Evolutionary conservation across 73 alveolate genomes (phyloP).

Genomic region (Diophrys appendiculata): DNA sequence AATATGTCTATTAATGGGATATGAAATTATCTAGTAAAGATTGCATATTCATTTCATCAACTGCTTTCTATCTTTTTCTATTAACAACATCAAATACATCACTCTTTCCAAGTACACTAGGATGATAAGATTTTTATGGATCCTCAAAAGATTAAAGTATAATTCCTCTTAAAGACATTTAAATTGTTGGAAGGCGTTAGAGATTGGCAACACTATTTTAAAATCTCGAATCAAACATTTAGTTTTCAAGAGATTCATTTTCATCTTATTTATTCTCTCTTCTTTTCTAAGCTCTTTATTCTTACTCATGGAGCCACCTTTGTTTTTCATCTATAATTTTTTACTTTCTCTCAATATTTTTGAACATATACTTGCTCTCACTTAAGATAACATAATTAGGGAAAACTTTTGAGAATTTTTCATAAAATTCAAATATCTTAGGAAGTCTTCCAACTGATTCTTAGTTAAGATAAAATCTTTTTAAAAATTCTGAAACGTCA

Average conservation of each 20-base stretch:
- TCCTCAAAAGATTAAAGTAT: too few species aligned
- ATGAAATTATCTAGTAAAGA: too few species aligned
- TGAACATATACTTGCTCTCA: slow-evolving; percentile 77
- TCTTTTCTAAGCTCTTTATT: slow-evolving; percentile 2
- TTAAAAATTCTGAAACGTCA: slow-evolving; percentile 49
- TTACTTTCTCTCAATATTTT: slow-evolving; percentile 80
- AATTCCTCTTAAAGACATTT: too few species aligned
- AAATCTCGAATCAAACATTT: slow-evolving; percentile 10
- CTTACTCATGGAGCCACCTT: slow-evolving; percentile 17
- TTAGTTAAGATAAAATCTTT: slow-evolving; percentile 57
- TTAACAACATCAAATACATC: too few species aligned
- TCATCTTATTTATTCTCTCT: not conserved
- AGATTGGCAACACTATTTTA: not conserved
- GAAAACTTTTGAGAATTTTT: slow-evolving; percentile 76
- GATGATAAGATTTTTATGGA: too few species aligned
- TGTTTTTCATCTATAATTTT: slow-evolving; percentile 69
- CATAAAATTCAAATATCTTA: slow-evolving; percentile 71
- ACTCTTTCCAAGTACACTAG: too few species aligned
- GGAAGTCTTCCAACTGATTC: slow-evolving; percentile 38
- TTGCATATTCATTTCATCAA: too few species aligned
- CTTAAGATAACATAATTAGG: slow-evolving; percentile 77
- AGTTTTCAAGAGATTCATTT: not conserved
- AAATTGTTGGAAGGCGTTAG: too few species aligned
- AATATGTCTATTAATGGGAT: too few species aligned
- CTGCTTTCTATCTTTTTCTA: too few species aligned